Percentiles rank a stretch among this genome's conserved stretches.
These are phyloP conservation scores for Cryptococcus amylolentus DNA, from an alignment of 1,284 basidiomycete species.

Conservation along the genomic window DNA sequence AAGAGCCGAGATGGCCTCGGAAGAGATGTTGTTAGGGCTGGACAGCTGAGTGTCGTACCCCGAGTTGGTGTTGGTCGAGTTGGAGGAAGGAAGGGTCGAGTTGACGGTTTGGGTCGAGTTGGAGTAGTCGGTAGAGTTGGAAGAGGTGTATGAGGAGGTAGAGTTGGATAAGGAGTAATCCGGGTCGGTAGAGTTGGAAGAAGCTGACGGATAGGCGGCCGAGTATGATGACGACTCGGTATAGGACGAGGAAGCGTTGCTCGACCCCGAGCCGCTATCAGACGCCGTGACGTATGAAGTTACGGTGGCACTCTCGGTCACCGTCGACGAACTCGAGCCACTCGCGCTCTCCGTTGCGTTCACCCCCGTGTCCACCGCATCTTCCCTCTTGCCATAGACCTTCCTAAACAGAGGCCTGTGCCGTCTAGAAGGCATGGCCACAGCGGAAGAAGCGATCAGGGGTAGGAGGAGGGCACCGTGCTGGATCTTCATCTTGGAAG, in stretches of 20 bases:
- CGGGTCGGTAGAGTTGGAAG: neutral
- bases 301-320: neutral
- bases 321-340: neutral
- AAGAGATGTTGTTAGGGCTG: slow-evolving; percentile 21
- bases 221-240: neutral
- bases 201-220: slow-evolving; percentile 1
- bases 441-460: slow-evolving; percentile 27
- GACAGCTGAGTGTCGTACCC: slow-evolving; percentile 35
- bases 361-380: slow-evolving; percentile 1
- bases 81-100: slow-evolving; percentile 8
- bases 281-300: slow-evolving; percentile 6
- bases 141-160: slow-evolving; percentile 6
- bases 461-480: slow-evolving; percentile 26
- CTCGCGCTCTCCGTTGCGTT: slow-evolving; percentile 1
- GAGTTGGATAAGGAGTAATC: slow-evolving; percentile 7
- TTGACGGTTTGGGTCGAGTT: neutral
- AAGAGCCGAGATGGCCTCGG: slow-evolving; percentile 27
- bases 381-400: slow-evolving; percentile 17
- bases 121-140: neutral
- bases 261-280: slow-evolving; percentile 1
- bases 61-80: slow-evolving; percentile 10
- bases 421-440: slow-evolving; percentile 30
- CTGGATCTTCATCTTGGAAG: slow-evolving; percentile 15
- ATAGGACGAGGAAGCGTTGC: neutral
- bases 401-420: slow-evolving; percentile 20